Evolutionary conservation across 2,329 filamentous ascomycete species (phyloP).

Genomic region (Pestalotiopsis sp.): DNA sequence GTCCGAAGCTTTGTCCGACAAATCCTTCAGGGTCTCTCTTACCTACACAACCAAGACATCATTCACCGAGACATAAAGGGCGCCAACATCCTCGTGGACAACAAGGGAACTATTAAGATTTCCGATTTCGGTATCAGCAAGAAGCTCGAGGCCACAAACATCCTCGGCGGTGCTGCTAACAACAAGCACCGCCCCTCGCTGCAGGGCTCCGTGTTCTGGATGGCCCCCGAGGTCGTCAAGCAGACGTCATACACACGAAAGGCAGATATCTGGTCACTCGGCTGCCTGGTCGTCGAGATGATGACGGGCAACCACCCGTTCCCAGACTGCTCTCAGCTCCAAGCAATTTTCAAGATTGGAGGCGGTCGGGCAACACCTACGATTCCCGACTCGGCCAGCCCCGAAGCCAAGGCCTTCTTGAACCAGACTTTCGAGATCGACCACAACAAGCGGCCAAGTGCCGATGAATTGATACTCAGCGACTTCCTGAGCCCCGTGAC

Average conservation of each 20-base stretch:
- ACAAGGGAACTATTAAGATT: conserved; percentile 98
- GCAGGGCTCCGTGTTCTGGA: conserved; percentile 98
- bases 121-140: conserved; percentile 99
- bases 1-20: conserved; percentile 97
- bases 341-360: conserved; percentile 98
- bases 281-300: conserved; percentile 98
- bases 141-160: conserved; percentile 89
- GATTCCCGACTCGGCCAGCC: conserved; percentile 83
- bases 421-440: conserved; percentile 93
- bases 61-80: conserved; percentile 99
- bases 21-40: conserved; percentile 89
- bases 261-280: conserved; percentile 97
- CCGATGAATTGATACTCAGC: conserved; percentile 85
- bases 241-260: conserved; percentile 98
- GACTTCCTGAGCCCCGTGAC: conserved; percentile 78
- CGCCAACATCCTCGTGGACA: conserved; percentile 97
- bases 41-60: conserved; percentile 92
- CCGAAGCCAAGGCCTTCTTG: conserved; percentile 83
- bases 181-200: conserved; percentile 76
- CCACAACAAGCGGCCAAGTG: conserved; percentile 87
- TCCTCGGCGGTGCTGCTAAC: conserved; percentile 71
- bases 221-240: conserved; percentile 98
- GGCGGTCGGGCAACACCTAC: conserved; percentile 85
- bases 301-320: conserved; percentile 97
- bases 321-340: conserved; percentile 94